Conservation (phyloP, 805 yeast species). For the Metschnikowia lachancei region DNA sequence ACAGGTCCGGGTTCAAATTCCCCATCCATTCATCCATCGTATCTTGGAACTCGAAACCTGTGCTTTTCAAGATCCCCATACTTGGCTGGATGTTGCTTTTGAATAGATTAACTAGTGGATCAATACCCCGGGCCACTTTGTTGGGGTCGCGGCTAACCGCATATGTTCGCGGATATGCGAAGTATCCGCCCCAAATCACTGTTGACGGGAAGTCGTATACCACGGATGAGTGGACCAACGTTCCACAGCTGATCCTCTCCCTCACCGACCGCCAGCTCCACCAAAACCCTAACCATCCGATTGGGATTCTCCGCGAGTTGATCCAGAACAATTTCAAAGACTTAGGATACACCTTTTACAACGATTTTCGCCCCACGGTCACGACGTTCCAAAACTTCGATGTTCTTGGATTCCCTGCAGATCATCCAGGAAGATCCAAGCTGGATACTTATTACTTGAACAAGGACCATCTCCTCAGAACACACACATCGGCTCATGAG, state of each 20-base stretch:
- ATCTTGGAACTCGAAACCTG: too few relatives aligned
- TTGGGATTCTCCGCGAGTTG: slow-evolving; percentile 76
- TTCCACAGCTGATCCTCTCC: slow-evolving; percentile 67
- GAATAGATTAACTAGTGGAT: background rate
- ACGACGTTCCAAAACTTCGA: slow-evolving; percentile 84
- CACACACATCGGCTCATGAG: slow-evolving; percentile 98
- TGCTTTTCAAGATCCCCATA: too few relatives aligned
- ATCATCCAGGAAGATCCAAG: slow-evolving; percentile 90
- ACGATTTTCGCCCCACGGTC: slow-evolving; percentile 80
- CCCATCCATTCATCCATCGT: background rate
- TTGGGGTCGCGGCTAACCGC: background rate
- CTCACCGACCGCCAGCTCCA: slow-evolving; percentile 75
- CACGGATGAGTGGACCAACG: slow-evolving; percentile 81
- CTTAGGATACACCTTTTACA: slow-evolving; percentile 73
- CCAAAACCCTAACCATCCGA: slow-evolving; percentile 74
- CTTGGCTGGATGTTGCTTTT: background rate
- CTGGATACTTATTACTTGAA: slow-evolving; percentile 93
- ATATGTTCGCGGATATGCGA: slow-evolving; percentile 4
- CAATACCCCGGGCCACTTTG: background rate
- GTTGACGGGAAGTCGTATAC: slow-evolving; percentile 52
- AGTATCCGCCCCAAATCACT: slow-evolving; percentile 29
- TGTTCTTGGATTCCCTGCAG: slow-evolving; percentile 82
- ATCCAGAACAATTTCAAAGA: slow-evolving; percentile 66
- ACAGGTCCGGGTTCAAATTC: background rate
- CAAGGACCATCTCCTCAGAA: slow-evolving; percentile 66